Percentiles rank a stretch among this genome's conserved stretches.
These are phyloP conservation scores for Lolium multiflorum DNA, from an alignment of 176 grass and related monocot species.

Conservation along the genomic window DNA sequence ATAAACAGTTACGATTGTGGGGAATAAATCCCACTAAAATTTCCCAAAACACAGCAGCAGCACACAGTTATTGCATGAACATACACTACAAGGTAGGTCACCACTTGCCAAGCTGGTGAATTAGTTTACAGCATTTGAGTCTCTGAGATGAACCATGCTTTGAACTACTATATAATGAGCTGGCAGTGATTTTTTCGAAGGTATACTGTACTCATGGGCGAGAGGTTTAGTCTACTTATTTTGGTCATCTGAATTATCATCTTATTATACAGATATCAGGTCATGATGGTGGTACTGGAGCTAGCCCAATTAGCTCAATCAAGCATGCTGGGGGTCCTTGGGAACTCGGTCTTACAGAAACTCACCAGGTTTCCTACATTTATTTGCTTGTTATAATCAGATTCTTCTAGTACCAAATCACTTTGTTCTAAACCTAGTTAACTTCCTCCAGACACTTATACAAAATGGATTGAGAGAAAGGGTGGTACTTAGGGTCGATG, in stretches of 20 bases:
- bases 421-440: constrained; percentile 45
- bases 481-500: constrained; percentile 95
- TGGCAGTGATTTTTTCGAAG: neutral
- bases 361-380: constrained; percentile 79
- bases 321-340: constrained; percentile 99
- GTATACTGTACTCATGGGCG: constrained; percentile 13
- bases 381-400: constrained; percentile 28
- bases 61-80: neutral
- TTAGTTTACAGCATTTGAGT: constrained; percentile 29
- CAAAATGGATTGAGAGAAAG: constrained; percentile 95
- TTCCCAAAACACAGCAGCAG: constrained; percentile 18
- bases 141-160: constrained; percentile 30
- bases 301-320: constrained; percentile 98
- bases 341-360: constrained; percentile 99
- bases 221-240: constrained; percentile 21
- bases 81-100: constrained; percentile 3
- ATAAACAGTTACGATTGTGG: neutral
- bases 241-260: constrained; percentile 31
- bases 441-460: constrained; percentile 75
- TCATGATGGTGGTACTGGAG: constrained; percentile 98
- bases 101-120: neutral
- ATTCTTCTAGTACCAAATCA: constrained; percentile 21
- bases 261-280: constrained; percentile 92
- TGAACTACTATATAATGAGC: constrained; percentile 12
- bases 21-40: neutral